Conservation (phyloP, 164 flowering plant species). For the Tetracentron sinense region DNA sequence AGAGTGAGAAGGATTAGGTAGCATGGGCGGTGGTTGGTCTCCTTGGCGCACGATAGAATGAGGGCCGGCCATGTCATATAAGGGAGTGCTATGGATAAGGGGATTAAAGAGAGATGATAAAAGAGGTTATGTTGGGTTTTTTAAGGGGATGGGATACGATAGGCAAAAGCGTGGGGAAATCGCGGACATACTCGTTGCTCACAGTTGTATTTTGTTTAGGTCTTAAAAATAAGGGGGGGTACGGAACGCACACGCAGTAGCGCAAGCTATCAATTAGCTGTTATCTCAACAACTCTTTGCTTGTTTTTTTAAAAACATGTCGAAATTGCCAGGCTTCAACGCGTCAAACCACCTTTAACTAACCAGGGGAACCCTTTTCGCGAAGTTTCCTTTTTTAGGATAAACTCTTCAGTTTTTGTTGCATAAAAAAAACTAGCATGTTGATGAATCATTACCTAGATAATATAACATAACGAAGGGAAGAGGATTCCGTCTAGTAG, state of each 20-base stretch:
- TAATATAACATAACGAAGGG: too few relatives aligned
- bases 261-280: conserved; percentile 22
- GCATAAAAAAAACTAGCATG: too few relatives aligned
- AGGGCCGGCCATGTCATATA: conserved; percentile 12
- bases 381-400: too few relatives aligned
- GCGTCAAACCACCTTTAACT: too few relatives aligned
- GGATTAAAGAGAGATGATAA: neutral
- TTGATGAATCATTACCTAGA: too few relatives aligned
- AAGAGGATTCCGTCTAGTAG: too few relatives aligned
- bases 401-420: too few relatives aligned
- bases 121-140: neutral
- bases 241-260: conserved; percentile 25
- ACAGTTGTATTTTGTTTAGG: neutral
- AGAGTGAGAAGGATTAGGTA: neutral
- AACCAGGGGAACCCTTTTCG: too few relatives aligned
- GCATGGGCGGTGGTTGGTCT: conserved; percentile 9
- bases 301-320: too few relatives aligned
- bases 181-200: conserved; percentile 18
- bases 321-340: too few relatives aligned
- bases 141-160: conserved; percentile 2
- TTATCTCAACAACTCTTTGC: too few relatives aligned
- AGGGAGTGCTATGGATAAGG: neutral
- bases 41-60: conserved; percentile 16
- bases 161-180: conserved; percentile 35
- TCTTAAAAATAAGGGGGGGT: neutral